A percentile compares a stretch with the other conserved stretches of the same genome.
These are phyloP conservation scores for Ceratocystis papillata DNA, from an alignment of 2,329 filamentous ascomycete species.

Conservation along the genomic window DNA sequence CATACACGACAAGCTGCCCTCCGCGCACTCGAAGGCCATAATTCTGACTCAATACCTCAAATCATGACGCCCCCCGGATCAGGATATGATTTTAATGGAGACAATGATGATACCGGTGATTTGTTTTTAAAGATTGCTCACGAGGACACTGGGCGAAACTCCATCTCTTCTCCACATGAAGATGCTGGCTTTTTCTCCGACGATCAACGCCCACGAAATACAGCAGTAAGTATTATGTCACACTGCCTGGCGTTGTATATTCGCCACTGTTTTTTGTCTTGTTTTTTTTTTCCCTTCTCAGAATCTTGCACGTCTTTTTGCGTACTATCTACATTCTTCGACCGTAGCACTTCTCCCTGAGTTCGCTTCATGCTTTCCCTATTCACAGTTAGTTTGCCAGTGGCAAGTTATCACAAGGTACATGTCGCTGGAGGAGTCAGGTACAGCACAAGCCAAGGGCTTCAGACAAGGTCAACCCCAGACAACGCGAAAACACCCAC, in stretches of 20 bases:
- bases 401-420: conserved; percentile 4
- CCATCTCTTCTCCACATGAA: conserved; percentile 31
- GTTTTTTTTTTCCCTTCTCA: conserved; percentile 8
- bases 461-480: conserved; percentile 16
- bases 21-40: conserved; percentile 41
- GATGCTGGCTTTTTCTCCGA: conserved; percentile 27
- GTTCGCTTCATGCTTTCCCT: neutral
- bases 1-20: conserved; percentile 41
- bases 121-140: conserved; percentile 49
- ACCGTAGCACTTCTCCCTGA: neutral
- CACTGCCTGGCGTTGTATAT: neutral
- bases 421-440: neutral
- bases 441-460: neutral
- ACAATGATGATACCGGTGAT: conserved; percentile 45
- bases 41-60: conserved; percentile 29
- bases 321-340: conserved; percentile 15
- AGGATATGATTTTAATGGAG: conserved; percentile 29
- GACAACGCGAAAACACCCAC: conserved; percentile 15
- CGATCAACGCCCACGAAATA: conserved; percentile 15
- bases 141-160: conserved; percentile 39
- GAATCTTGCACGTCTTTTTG: conserved; percentile 19
- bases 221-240: conserved; percentile 35
- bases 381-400: neutral
- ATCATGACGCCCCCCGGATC: conserved; percentile 16
- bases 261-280: conserved; percentile 14